These are phyloP conservation scores for Ascochyta fabae DNA, from an alignment of 2,329 filamentous ascomycete species.

Conservation along the genomic window DNA sequence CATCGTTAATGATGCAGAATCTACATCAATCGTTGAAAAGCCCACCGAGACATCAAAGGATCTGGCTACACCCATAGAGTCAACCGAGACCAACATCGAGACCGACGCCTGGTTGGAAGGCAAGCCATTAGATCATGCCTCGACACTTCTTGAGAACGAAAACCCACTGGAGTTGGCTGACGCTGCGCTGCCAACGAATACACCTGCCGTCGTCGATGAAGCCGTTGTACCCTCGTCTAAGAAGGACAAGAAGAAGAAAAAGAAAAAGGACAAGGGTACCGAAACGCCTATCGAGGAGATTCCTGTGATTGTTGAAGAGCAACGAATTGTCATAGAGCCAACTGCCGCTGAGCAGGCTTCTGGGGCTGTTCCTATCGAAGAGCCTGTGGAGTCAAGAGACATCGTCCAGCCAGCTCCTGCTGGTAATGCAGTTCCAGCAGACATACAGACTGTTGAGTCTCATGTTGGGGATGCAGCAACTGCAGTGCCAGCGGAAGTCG, in stretches of 20 bases:
- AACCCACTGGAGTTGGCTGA: slow-evolving; percentile 1
- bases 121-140: slow-evolving; percentile 1
- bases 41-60: background rate
- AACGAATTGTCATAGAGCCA: background rate
- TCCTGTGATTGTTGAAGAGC: background rate
- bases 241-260: slow-evolving; percentile 33
- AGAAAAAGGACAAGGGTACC: slow-evolving; percentile 24
- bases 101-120: slow-evolving; percentile 9
- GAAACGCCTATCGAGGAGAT: slow-evolving; percentile 18
- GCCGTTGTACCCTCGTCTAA: slow-evolving; percentile 19
- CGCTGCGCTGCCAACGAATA: background rate
- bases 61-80: background rate
- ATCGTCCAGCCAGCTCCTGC: background rate
- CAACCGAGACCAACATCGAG: slow-evolving; percentile 1
- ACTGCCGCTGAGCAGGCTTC: slow-evolving; percentile 1
- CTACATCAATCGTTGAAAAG: background rate
- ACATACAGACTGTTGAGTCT: background rate
- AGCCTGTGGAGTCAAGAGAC: background rate
- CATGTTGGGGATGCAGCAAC: background rate
- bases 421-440: background rate
- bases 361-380: background rate
- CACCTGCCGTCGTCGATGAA: slow-evolving; percentile 24
- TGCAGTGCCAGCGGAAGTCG: background rate
- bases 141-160: slow-evolving; percentile 11
- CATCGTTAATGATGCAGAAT: background rate